Evolutionary conservation across 495 filamentous ascomycete species (phyloP).

Genomic region (Talaromyces stipitatus): DNA sequence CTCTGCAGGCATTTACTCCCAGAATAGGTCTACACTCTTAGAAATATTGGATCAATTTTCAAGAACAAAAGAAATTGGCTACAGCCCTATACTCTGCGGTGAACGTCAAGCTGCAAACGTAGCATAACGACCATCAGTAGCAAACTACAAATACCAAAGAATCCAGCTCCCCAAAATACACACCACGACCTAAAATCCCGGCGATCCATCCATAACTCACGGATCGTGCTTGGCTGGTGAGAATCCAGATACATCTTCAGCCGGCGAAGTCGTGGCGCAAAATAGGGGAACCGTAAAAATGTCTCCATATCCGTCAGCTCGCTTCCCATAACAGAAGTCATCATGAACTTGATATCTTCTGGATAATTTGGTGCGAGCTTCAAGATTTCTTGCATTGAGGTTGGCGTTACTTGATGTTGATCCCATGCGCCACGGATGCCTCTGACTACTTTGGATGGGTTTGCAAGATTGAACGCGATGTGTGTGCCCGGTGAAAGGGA

Average conservation of each 20-base stretch:
- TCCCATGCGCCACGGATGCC: not conserved
- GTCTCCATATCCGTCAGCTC: not conserved
- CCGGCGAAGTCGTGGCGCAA: not conserved
- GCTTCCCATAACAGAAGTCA: not conserved
- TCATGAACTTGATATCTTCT: not conserved
- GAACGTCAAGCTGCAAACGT: not conserved
- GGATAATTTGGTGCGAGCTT: not conserved
- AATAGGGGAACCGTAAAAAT: not conserved
- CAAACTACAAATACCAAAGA: not conserved
- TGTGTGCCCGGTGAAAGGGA: not conserved
- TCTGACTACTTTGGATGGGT: not conserved
- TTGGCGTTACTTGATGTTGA: constrained; percentile 1
- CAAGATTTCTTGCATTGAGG: not conserved
- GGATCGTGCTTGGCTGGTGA: not conserved
- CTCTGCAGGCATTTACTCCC: no score
- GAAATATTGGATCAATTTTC: no score
- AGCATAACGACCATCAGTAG: not conserved
- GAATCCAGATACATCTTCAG: not conserved
- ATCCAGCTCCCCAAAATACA: not conserved
- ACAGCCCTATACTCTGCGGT: no score
- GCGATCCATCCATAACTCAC: not conserved
- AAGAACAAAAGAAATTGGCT: no score
- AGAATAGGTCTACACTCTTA: no score
- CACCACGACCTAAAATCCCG: not conserved
- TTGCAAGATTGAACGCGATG: not conserved